Base-by-base conservation (phyloP, 1,284 basidiomycete species). In the Wolfiporia cocos region DNA sequence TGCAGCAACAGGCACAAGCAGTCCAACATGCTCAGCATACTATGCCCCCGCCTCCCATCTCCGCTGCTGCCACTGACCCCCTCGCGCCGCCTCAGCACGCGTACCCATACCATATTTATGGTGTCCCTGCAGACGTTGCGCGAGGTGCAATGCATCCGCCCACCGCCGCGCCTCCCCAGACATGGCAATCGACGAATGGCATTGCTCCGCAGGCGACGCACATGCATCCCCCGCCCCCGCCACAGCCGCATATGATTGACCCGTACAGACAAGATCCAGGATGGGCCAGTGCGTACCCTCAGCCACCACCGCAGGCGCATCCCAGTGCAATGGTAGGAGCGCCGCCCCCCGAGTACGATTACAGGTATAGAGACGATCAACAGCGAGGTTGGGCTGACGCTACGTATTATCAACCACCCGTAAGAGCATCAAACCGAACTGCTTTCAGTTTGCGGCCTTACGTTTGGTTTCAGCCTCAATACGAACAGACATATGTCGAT, bases 201-300 rank as follows among this genome's bases (percentile, higher is more conserved):
- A 80, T 86, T 34, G 73, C 76, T 0, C 80, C 82, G 4, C 72
- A 80, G 44, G 80, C 81, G 53, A 75, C 79, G 0, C 81, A 83
- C 53, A 69, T 78, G 28, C 61, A 69, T 1, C 66, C 71, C 4
- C 52, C 45, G 23, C 41, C 49, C 1, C 48, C 48, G 3, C 46
- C 49, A 2, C 44, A 47, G 1, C 42, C 44, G 6, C 72, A 69
- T 14, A 68, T 78, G 52, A 64, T 77, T 11, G 63, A 63, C 24
- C 59, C 62, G 5, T 78, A 71, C 49, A 63, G 71, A 6, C 70
- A 75, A 26, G 73, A 75, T 11, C 54, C 50, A 5, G 52, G 66
- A 14, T 78, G 74, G 76, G 61, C 48, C 23, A 49, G 64, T 31
- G 56, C 66, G 6, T 68, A 50, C 61, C 74, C 66, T 34, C 67